Base-by-base conservation (phyloP, 352 stramenopile species). In the Synura sp. region DNA sequence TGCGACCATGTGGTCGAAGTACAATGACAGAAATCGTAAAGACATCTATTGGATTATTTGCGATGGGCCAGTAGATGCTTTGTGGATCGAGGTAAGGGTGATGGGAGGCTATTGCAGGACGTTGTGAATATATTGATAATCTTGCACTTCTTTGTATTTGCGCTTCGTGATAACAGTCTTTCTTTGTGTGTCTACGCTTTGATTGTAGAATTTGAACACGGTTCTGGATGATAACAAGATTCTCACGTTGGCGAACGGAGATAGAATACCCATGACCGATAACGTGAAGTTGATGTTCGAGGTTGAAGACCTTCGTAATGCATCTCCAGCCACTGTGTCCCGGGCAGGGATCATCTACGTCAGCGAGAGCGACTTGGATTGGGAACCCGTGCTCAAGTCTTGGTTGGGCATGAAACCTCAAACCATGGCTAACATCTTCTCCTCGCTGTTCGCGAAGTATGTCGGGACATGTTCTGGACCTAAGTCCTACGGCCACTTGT, bases 171-270 rank as follows among this genome's bases (percentile, higher is more conserved):
- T n/a, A n/a, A n/a, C n/a, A n/a, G n/a, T n/a, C n/a, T n/a, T n/a
- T n/a, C n/a, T n/a, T n/a, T n/a, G n/a, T n/a, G n/a, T n/a, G n/a
- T n/a, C n/a, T n/a, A n/a, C n/a, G n/a, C n/a, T n/a, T n/a, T n/a
- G n/a, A n/a, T n/a, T n/a, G n/a, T n/a, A n/a, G 42, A 82, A 84
- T 67, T 55, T 85, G 5, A 85, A 85, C 82, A 95, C 90, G 0
- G 88, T 95, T 9, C 81, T 95, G 33, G 90, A 95, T 80, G 90
- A 95, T 79, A 95, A 94, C 78, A 93, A 88, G 87, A 94, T 90
- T 42, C 83, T 95, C 0, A 94, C 89, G n/a, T 81, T 95, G 27
- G 88, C 90, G 12, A 94, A 93, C 57, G 90, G 90, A 3, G 90
- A 94, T 78, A 83, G 90, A 0, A 94, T 95, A 38, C 91, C 91